Base-by-base conservation (phyloP, 495 filamentous ascomycete genomes). In the Penicillium riverlandense region DNA sequence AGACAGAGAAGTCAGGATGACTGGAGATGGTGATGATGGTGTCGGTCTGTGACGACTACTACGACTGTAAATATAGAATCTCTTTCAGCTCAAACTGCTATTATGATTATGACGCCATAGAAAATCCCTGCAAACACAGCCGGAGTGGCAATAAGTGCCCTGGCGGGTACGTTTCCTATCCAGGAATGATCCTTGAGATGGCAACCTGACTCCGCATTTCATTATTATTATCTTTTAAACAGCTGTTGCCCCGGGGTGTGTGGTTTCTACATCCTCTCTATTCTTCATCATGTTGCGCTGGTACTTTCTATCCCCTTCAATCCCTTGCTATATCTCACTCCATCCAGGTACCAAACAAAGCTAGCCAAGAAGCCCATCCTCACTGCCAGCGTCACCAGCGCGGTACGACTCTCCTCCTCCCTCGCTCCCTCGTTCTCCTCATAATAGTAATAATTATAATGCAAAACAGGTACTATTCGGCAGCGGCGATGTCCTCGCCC, bases 401-500 rank as follows among this genome's bases (percentile, higher is more conserved):
- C 85, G 28, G 78, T 83, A 69, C 40, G 74, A 58, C 10, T 27
- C 22, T 49, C 29, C 33, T 30, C 13, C 29, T 14, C 43, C 13
- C 29, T 38, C 11, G 2, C 16, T 38, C 34, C 27, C 10, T 43
- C 38, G 28, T 37, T 22, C 22, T 4, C 22, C 22, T 22, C 22
- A 22, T 22, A 22, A 22, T 22, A 3, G 0, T 22, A 22, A 22
- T 22, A 22, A 22, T 22, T 0, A 4, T 22, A 22, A 4, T 22
- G 4, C 30, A 38, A 39, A 49, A 14, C 35, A 85, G 82, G 64
- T 96, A 39, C 80, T 98, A 43, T 98, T 97, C 62, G 90, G 84
- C 32, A 82, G 88, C 12, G 92, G 92, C 48, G 92, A 98, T 66
- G 72, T 84, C 41, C 77, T 96, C 42, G 88, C 92, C n/a, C 92